These are phyloP conservation scores for Colletotrichum zoysiae DNA, from an alignment of 2,329 filamentous ascomycete genomes.

Conservation along the genomic window DNA sequence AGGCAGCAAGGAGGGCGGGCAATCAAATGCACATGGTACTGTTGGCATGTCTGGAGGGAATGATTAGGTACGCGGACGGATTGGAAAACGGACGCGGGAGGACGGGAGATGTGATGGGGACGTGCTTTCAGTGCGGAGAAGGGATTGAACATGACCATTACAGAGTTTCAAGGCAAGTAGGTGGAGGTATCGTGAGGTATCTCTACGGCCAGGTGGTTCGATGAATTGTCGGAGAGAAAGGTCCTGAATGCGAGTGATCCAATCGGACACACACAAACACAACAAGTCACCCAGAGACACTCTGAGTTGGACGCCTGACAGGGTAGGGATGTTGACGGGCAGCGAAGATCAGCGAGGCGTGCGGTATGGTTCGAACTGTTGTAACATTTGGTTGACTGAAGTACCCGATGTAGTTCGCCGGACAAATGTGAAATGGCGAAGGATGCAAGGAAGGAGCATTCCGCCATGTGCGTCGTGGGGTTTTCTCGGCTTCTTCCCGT, in stretches of 20 bases:
- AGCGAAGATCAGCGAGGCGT: slow-evolving; percentile 28
- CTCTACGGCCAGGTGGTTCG: not conserved
- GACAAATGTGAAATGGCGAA: not conserved
- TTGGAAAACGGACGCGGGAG: not conserved
- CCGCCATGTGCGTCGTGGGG: not conserved
- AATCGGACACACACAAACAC: not conserved
- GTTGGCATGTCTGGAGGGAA: slow-evolving; percentile 1
- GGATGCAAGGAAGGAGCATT: not conserved
- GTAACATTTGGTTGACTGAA: not conserved
- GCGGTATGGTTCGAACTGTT: slow-evolving; percentile 1
- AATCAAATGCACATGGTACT: slow-evolving; percentile 6
- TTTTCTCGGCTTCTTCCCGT: slow-evolving; percentile 1
- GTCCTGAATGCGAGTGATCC: not conserved
- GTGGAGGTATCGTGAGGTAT: slow-evolving; percentile 1
- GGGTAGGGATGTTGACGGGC: slow-evolving; percentile 39
- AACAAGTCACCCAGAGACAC: too few relatives aligned
- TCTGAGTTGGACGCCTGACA: not conserved
- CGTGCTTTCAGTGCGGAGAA: slow-evolving; percentile 2
- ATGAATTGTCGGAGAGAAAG: slow-evolving; percentile 4
- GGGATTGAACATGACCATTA: not conserved
- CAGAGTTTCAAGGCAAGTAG: not conserved
- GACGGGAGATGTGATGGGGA: not conserved
- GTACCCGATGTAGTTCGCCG: not conserved
- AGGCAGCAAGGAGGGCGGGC: not conserved
- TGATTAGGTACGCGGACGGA: not conserved